Conservation (phyloP, 2,329 filamentous ascomycete genomes). For the Hymenoscyphus fraxineus region DNA sequence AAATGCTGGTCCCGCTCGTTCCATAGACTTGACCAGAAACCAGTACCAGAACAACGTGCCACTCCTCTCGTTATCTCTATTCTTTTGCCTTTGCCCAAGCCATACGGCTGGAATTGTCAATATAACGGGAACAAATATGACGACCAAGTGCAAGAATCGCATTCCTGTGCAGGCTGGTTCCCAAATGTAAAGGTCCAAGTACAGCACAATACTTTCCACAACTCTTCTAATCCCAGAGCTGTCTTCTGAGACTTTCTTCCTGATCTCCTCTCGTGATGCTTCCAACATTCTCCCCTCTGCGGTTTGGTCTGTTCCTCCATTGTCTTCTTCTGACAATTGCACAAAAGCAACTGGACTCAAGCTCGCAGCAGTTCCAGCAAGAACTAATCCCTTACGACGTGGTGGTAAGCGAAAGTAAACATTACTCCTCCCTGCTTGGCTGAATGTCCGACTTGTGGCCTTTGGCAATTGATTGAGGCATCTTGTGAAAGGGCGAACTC, state of each 20-base stretch:
- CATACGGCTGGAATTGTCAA: slow-evolving; percentile 74
- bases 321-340: slow-evolving; percentile 53
- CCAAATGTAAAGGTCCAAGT: slow-evolving; percentile 68
- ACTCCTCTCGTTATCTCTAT: slow-evolving; percentile 68
- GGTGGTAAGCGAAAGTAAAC: slow-evolving; percentile 20
- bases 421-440: slow-evolving; percentile 8
- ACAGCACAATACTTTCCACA: slow-evolving; percentile 57
- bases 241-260: slow-evolving; percentile 61
- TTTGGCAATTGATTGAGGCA: slow-evolving; percentile 16
- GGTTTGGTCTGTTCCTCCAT: slow-evolving; percentile 58
- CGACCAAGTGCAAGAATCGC: slow-evolving; percentile 79
- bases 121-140: slow-evolving; percentile 91
- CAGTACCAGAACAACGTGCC: slow-evolving; percentile 94
- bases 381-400: slow-evolving; percentile 20
- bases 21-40: slow-evolving; percentile 85
- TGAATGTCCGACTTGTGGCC: slow-evolving; percentile 18
- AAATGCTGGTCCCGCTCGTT: slow-evolving; percentile 88
- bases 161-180: slow-evolving; percentile 85
- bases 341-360: slow-evolving; percentile 57
- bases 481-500: slow-evolving; percentile 32
- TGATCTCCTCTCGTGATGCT: slow-evolving; percentile 72
- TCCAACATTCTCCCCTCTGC: slow-evolving; percentile 84
- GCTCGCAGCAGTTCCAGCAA: slow-evolving; percentile 23
- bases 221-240: slow-evolving; percentile 56
- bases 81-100: slow-evolving; percentile 62